Evolutionary conservation across 1,284 basidiomycete genomes (phyloP).

Genomic region (Boletus semigastroideus): DNA sequence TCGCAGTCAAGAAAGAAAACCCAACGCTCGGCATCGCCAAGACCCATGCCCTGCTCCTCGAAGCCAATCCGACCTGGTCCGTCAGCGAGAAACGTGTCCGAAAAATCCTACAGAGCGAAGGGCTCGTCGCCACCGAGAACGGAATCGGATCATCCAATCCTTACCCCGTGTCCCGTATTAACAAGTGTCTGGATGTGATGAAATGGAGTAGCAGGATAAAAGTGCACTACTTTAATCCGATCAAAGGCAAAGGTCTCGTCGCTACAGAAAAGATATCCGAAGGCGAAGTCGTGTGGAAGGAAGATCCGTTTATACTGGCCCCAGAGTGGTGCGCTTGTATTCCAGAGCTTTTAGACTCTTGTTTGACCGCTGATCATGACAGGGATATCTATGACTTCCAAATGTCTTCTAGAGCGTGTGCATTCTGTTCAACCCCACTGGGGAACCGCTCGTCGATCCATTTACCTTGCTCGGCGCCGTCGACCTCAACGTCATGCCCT

Average conservation of each 20-base stretch:
- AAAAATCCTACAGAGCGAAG: slow-evolving; percentile 64
- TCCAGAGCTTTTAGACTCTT: not conserved
- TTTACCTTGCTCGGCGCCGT: slow-evolving; percentile 48
- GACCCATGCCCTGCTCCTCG: slow-evolving; percentile 62
- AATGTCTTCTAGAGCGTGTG: slow-evolving; percentile 54
- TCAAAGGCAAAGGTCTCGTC: slow-evolving; percentile 83
- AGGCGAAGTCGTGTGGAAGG: slow-evolving; percentile 81
- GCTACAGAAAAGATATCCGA: slow-evolving; percentile 64
- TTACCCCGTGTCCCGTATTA: slow-evolving; percentile 66
- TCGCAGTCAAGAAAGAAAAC: slow-evolving; percentile 47
- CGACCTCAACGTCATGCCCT: slow-evolving; percentile 47
- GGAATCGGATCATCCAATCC: slow-evolving; percentile 15
- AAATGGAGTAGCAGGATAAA: slow-evolving; percentile 66
- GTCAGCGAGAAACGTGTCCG: slow-evolving; percentile 81
- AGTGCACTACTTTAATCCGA: slow-evolving; percentile 66
- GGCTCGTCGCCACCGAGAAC: slow-evolving; percentile 43
- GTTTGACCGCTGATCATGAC: slow-evolving; percentile 3
- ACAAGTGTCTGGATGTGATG: slow-evolving; percentile 60
- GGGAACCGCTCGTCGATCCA: slow-evolving; percentile 45
- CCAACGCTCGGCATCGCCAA: slow-evolving; percentile 70
- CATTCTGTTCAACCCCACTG: slow-evolving; percentile 67
- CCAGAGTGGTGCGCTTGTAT: slow-evolving; percentile 60
- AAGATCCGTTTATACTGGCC: slow-evolving; percentile 71
- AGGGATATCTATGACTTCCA: slow-evolving; percentile 77
- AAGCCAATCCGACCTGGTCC: slow-evolving; percentile 62